Percentiles rank a stretch among this genome's conserved stretches.
phyloP scores from a whole-genome alignment of 139 green algal genomes.

The Raphidocelis subcapitata region DNA sequence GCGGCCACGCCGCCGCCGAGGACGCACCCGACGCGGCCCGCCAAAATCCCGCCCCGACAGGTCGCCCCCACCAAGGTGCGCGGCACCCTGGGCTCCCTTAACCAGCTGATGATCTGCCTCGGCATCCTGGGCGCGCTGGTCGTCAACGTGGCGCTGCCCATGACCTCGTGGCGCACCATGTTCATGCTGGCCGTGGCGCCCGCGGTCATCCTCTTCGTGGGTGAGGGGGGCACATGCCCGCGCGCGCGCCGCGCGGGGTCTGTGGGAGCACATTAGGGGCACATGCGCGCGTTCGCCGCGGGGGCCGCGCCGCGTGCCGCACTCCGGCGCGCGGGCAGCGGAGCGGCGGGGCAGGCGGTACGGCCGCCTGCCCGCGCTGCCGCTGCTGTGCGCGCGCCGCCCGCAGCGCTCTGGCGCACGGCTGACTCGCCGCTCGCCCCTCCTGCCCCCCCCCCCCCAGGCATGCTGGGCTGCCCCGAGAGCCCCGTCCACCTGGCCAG shows the following conservation, averaged over 20 bases:
- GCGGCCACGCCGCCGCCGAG: not conserved
- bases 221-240: no score
- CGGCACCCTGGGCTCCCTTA: slow-evolving; percentile 86
- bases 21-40: no score
- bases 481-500: slow-evolving; percentile 78
- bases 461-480: slow-evolving; percentile 81
- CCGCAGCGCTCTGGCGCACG: no score
- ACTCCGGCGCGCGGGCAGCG: no score
- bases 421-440: not conserved
- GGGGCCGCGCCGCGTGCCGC: no score
- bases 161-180: slow-evolving; percentile 80
- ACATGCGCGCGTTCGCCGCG: not conserved
- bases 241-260: not conserved
- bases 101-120: slow-evolving; percentile 95
- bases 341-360: not conserved
- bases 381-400: not conserved
- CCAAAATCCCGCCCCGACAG: slow-evolving; percentile 36
- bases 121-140: slow-evolving; percentile 93
- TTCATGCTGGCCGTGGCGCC: slow-evolving; percentile 78
- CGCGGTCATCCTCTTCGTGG: slow-evolving; percentile 65
- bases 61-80: slow-evolving; percentile 80
- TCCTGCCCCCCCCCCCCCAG: slow-evolving; percentile 31
- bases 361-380: not conserved
- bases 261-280: not conserved
- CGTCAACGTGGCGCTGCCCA: slow-evolving; percentile 78